Conservation (phyloP, 2,329 filamentous ascomycete genomes). For the Aureobasidium subglaciale region DNA sequence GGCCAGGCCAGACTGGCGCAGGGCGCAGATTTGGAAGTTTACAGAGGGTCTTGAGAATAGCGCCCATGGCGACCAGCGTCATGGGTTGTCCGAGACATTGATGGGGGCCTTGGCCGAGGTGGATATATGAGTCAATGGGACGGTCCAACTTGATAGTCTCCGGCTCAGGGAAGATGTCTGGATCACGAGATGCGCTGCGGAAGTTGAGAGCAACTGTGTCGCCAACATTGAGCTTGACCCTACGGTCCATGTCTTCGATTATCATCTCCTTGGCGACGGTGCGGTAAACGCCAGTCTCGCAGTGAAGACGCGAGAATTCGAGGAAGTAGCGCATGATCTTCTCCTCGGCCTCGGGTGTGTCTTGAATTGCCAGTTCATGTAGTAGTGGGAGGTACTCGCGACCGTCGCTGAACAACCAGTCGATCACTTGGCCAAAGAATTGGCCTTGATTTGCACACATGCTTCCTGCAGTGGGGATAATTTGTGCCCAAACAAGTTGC, state of each 20-base stretch:
- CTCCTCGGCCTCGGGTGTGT: slow-evolving; percentile 41
- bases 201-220: slow-evolving; percentile 39
- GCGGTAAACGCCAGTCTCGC: slow-evolving; percentile 38
- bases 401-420: slow-evolving; percentile 48
- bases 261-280: slow-evolving; percentile 28
- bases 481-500: slow-evolving; percentile 50
- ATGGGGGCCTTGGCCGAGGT: slow-evolving; percentile 38
- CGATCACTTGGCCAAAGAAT: slow-evolving; percentile 50
- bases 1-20: slow-evolving; percentile 31
- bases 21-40: slow-evolving; percentile 33
- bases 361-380: slow-evolving; percentile 39
- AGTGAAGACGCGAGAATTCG: slow-evolving; percentile 38
- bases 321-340: slow-evolving; percentile 45
- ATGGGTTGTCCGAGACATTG: slow-evolving; percentile 33
- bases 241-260: slow-evolving; percentile 28
- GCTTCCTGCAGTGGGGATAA: slow-evolving; percentile 51
- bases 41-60: slow-evolving; percentile 40
- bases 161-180: slow-evolving; percentile 35
- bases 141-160: slow-evolving; percentile 33
- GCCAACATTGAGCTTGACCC: slow-evolving; percentile 29
- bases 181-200: slow-evolving; percentile 35
- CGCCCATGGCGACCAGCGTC: slow-evolving; percentile 36
- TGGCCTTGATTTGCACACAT: slow-evolving; percentile 53
- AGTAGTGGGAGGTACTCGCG: slow-evolving; percentile 42
- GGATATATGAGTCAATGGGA: slow-evolving; percentile 37